These are phyloP conservation scores for Claviceps humidiphila DNA, from an alignment of 2,329 filamentous ascomycete genomes.

Conservation along the genomic window DNA sequence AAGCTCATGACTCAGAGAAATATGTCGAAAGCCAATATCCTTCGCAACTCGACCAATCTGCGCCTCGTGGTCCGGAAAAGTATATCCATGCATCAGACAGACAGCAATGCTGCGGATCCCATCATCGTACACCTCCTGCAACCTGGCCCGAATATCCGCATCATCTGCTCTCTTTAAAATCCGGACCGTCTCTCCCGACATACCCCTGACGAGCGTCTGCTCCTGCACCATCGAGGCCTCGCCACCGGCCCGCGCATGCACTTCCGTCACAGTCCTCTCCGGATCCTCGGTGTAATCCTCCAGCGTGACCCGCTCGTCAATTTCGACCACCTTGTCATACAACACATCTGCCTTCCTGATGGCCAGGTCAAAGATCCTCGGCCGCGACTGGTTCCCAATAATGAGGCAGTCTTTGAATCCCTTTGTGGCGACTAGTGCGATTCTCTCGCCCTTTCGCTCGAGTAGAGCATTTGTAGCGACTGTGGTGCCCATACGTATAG, in stretches of 20 bases:
- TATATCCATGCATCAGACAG: slow-evolving; percentile 61
- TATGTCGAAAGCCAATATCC: slow-evolving; percentile 30
- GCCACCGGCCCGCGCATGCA: slow-evolving; percentile 37
- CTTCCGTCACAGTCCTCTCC: slow-evolving; percentile 24
- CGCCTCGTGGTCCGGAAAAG: slow-evolving; percentile 41
- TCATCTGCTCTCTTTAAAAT: slow-evolving; percentile 48
- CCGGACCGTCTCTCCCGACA: slow-evolving; percentile 56
- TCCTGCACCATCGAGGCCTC: slow-evolving; percentile 26
- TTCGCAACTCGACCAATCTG: slow-evolving; percentile 21
- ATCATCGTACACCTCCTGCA: slow-evolving; percentile 46
- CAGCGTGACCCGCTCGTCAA: slow-evolving; percentile 62
- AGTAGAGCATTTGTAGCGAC: slow-evolving; percentile 68
- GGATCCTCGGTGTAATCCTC: slow-evolving; percentile 65
- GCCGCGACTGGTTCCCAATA: slow-evolving; percentile 62
- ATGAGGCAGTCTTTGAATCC: slow-evolving; percentile 60
- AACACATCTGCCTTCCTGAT: slow-evolving; percentile 56
- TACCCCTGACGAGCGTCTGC: slow-evolving; percentile 49
- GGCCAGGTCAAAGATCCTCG: slow-evolving; percentile 60
- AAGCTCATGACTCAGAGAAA: slow-evolving; percentile 23
- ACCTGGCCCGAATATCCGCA: slow-evolving; percentile 36
- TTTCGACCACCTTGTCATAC: slow-evolving; percentile 56
- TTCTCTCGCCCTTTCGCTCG: slow-evolving; percentile 59
- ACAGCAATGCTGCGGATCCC: slow-evolving; percentile 43
- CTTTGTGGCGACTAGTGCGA: slow-evolving; percentile 57
- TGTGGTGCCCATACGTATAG: slow-evolving; percentile 70